A percentile compares a stretch with the other conserved stretches of the same genome.
These are phyloP conservation scores for Volvox africanus DNA, from an alignment of 139 green algal genomes.

Conservation along the genomic window DNA sequence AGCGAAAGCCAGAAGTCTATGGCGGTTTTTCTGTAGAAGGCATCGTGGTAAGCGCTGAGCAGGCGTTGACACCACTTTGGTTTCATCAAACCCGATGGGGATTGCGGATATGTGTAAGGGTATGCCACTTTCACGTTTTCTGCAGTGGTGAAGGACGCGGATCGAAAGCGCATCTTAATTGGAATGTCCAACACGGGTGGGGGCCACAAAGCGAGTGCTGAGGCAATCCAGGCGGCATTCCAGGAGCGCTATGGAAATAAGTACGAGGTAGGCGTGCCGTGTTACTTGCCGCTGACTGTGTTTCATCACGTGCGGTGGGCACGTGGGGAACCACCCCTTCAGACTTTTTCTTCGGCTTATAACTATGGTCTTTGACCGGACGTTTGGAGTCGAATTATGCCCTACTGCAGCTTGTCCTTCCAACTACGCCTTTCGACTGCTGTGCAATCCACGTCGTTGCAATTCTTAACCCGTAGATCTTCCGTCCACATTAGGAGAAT, in stretches of 20 bases:
- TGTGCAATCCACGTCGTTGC: too few species aligned
- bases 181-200: constrained; percentile 97
- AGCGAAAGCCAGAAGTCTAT: constrained; percentile 47
- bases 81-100: neutral
- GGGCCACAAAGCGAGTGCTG: constrained; percentile 92
- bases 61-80: constrained; percentile 20
- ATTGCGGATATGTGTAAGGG: neutral
- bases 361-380: too few species aligned
- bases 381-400: too few species aligned
- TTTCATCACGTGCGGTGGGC: too few species aligned
- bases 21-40: constrained; percentile 36
- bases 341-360: too few species aligned
- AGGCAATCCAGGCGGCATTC: constrained; percentile 92
- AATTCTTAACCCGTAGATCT: too few species aligned
- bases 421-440: too few species aligned
- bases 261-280: constrained; percentile 66
- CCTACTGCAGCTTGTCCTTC: too few species aligned
- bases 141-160: constrained; percentile 1
- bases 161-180: constrained; percentile 86
- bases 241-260: constrained; percentile 87
- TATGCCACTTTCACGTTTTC: neutral
- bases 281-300: too few species aligned
- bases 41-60: constrained; percentile 42
- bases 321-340: too few species aligned
- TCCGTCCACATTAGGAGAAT: too few species aligned